These are phyloP conservation scores for Rhizopogon roseolus DNA, from an alignment of 768 basidiomycete genomes.

Conservation along the genomic window DNA sequence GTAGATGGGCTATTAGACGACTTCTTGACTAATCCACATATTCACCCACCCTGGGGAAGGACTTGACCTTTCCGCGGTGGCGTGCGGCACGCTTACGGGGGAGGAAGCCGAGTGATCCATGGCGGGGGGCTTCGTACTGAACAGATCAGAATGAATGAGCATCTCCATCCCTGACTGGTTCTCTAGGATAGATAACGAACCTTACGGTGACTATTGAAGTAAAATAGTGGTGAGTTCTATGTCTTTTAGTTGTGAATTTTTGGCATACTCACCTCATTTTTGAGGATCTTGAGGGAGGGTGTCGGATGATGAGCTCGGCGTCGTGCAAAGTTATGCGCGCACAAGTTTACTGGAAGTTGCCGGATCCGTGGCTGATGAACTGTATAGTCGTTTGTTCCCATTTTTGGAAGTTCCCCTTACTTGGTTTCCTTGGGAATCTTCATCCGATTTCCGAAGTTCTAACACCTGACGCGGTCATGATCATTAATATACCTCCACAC, in stretches of 20 bases:
- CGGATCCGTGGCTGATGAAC: conserved; percentile 25
- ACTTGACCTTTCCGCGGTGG: conserved; percentile 98
- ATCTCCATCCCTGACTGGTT: conserved; percentile 3
- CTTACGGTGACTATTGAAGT: conserved; percentile 74
- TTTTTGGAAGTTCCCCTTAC: conserved; percentile 14
- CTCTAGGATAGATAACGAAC: conserved; percentile 35
- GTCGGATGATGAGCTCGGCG: conserved; percentile 3
- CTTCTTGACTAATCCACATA: neutral
- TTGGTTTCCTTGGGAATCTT: neutral
- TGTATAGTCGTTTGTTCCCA: conserved; percentile 19
- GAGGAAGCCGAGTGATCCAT: conserved; percentile 96
- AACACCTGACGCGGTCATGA: neutral
- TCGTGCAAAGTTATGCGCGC: neutral
- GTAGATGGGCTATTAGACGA: conserved; percentile 4
- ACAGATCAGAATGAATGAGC: conserved; percentile 20
- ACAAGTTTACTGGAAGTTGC: conserved; percentile 18
- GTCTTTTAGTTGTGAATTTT: neutral
- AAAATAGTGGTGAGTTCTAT: conserved; percentile 14
- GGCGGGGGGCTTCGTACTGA: conserved; percentile 97
- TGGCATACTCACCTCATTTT: conserved; percentile 56
- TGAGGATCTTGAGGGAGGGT: conserved; percentile 21
- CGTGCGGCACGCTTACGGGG: conserved; percentile 95
- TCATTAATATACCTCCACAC: neutral
- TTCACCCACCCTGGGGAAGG: conserved; percentile 87
- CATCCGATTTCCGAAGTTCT: no score